Conservation (phyloP, 2,329 filamentous ascomycete species). For the Nemania serpens region DNA sequence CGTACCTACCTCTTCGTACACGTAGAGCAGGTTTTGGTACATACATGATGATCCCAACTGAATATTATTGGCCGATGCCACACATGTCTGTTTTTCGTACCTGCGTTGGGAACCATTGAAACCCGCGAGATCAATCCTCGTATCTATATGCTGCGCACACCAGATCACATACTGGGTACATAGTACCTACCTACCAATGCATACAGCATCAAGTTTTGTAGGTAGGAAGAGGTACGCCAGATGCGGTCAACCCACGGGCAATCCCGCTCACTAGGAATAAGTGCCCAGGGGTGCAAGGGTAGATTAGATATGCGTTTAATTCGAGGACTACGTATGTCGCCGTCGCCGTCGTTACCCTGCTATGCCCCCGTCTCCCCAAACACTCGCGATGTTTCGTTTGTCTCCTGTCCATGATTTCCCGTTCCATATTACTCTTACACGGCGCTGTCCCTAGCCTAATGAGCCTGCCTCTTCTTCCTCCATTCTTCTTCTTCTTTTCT, state of each 20-base stretch:
- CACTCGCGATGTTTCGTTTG: conserved; percentile 13
- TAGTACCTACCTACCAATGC: no score
- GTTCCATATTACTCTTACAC: conserved; percentile 27
- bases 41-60: not conserved
- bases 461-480: conserved; percentile 11
- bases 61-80: conserved; percentile 5
- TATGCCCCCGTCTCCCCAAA: conserved; percentile 3
- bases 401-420: conserved; percentile 16
- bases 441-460: conserved; percentile 7
- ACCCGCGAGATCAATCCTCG: not conserved
- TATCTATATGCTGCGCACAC: no score
- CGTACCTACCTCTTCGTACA: no score
- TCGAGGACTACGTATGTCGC: not conserved
- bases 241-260: not conserved
- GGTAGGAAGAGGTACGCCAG: no score
- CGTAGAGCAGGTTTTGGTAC: not conserved
- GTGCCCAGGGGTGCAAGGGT: no score
- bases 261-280: not conserved
- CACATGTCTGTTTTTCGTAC: not conserved
- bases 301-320: no score
- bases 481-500: conserved; percentile 11
- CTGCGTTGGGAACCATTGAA: conserved; percentile 12
- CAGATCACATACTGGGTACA: no score
- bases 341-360: conserved; percentile 2
- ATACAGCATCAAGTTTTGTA: no score